Base-by-base conservation (phyloP, 2,329 filamentous ascomycete genomes). In the Microcyclospora tardicrescens region DNA sequence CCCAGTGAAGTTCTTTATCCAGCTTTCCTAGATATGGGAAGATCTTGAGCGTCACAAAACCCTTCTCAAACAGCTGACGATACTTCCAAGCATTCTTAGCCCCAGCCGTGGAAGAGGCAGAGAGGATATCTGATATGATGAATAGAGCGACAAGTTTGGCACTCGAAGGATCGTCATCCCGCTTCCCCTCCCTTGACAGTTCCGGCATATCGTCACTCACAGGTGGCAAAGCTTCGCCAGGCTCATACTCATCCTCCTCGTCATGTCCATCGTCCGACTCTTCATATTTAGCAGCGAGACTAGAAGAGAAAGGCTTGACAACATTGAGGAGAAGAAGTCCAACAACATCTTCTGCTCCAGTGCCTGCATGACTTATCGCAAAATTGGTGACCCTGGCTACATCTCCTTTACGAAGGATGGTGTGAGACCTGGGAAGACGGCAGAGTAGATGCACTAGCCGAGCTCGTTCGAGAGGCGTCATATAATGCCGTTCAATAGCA, bases 321-420 rank as follows among this genome's bases (percentile, higher is more conserved):
- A 96, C 70, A 52, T 98, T 96, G 1, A 77, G 71, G 0, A 93
- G 73, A 29, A 96, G 78, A 62, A 93, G 75, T 36, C 89, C 75
- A n/a, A 93, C 86, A 28, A 95, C 80, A 63, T 96, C 91, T 46
- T 93, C 83, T 10, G 84, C 82, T 12, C 87, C 91, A 14, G 77
- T 72, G 30, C 81, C 84, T 1, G 86, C 83, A 57, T 96, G 85
- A 2, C 79, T 80, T 40, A 96, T 85, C 10, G 87, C 87, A 61
- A 96, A 95, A 2, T 81, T 74, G 1, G 87, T 89, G 2, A 95
- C 71, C 5, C 86, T 74, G 1, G 85, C 87, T 34, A 96, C 75
- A 53, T 96, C 85, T 2, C 85, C 86, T 53, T 84, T 84, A 19
- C 84, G 74, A 16, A 95, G 68, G 48, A 74, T 81, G 2, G 78